phyloP scores from a whole-genome alignment of 2,329 filamentous ascomycete species.

The Hirsutella rhossiliensis region DNA sequence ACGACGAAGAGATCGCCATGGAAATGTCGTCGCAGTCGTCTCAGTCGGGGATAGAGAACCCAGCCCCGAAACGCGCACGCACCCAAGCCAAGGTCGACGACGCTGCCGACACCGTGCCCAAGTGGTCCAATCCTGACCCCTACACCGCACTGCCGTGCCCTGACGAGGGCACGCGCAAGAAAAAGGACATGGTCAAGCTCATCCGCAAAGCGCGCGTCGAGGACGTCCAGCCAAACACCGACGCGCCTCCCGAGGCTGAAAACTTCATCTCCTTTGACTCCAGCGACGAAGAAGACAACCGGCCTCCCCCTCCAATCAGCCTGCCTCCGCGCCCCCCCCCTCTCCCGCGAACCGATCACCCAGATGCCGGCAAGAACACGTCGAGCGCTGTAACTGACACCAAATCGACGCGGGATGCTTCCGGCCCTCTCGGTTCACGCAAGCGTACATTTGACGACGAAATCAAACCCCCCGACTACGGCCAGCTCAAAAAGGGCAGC shows the following conservation, averaged over 20 bases:
- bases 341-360: slow-evolving; percentile 5
- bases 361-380: background rate
- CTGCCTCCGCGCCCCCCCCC: slow-evolving; percentile 9
- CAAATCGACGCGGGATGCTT: slow-evolving; percentile 13
- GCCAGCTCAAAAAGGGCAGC: slow-evolving; percentile 36
- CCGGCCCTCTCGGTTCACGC: slow-evolving; percentile 44
- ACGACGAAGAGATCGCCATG: slow-evolving; percentile 53
- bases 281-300: slow-evolving; percentile 34
- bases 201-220: slow-evolving; percentile 81
- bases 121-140: slow-evolving; percentile 93
- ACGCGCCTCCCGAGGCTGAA: slow-evolving; percentile 46
- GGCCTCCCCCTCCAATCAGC: background rate
- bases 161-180: slow-evolving; percentile 61
- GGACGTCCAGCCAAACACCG: slow-evolving; percentile 30
- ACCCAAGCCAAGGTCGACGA: slow-evolving; percentile 16
- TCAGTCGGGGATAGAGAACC: slow-evolving; percentile 22
- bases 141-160: slow-evolving; percentile 79
- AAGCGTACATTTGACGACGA: slow-evolving; percentile 66
- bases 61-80: slow-evolving; percentile 23
- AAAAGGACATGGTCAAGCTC: slow-evolving; percentile 76
- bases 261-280: slow-evolving; percentile 86
- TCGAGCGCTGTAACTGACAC: background rate
- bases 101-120: slow-evolving; percentile 43
- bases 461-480: slow-evolving; percentile 46
- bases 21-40: slow-evolving; percentile 37